A percentile compares a stretch with the other conserved stretches of the same genome.
These are phyloP conservation scores for Kwoniella mangroviensis DNA, from an alignment of 768 basidiomycete species.

Conservation along the genomic window DNA sequence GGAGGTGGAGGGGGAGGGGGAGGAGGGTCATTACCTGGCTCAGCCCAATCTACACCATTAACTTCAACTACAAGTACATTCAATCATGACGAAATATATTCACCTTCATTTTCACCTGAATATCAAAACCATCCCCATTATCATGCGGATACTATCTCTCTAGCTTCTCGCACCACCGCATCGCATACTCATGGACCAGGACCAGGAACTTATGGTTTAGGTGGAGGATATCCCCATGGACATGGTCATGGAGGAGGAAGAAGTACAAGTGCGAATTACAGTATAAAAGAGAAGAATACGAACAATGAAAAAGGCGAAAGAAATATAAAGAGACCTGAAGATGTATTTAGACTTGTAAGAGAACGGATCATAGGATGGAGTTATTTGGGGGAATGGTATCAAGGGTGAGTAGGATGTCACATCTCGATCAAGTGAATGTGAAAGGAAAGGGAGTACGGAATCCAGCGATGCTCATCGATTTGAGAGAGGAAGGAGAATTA, in stretches of 20 bases:
- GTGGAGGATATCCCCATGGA: neutral
- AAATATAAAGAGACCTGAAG: slow-evolving; percentile 37
- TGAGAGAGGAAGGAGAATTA: too few relatives aligned
- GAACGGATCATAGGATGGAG: slow-evolving; percentile 49
- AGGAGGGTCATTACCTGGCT: slow-evolving; percentile 6
- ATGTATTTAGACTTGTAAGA: slow-evolving; percentile 42
- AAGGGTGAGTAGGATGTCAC: slow-evolving; percentile 39
- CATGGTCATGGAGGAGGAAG: slow-evolving; percentile 15
- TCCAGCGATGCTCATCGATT: too few relatives aligned
- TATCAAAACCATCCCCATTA: neutral
- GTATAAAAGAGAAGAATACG: slow-evolving; percentile 5
- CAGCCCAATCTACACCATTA: slow-evolving; percentile 11
- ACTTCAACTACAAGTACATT: slow-evolving; percentile 14
- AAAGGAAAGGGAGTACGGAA: too few relatives aligned
- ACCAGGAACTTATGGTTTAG: neutral
- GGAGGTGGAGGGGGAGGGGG: neutral
- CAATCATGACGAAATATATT: slow-evolving; percentile 16
- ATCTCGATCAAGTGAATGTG: neutral
- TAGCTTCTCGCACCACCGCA: slow-evolving; percentile 1
- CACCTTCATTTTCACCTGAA: slow-evolving; percentile 9
- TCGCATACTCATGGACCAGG: neutral
- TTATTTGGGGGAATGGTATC: slow-evolving; percentile 53
- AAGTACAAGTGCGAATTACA: slow-evolving; percentile 23
- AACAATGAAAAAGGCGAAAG: slow-evolving; percentile 10
- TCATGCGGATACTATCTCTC: slow-evolving; percentile 12